A percentile compares a stretch with the other conserved stretches of the same genome.
Evolutionary conservation across 2,329 filamentous ascomycete genomes (phyloP).

Genomic region (Beauveria rudraprayagi): DNA sequence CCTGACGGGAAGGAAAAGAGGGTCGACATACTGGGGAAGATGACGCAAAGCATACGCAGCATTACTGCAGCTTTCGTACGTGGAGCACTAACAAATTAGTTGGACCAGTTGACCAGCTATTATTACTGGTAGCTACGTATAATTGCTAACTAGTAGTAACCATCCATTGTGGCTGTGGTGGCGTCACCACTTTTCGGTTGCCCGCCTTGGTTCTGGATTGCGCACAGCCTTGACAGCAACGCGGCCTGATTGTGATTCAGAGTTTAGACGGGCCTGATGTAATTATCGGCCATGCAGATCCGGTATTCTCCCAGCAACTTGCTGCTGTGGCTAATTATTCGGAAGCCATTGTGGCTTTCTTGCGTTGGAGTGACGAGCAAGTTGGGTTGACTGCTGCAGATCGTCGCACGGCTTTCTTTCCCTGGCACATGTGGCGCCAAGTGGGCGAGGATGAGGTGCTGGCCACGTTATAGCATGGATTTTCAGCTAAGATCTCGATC

Average conservation of each 20-base stretch:
- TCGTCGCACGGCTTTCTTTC: background rate
- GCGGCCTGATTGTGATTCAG: background rate
- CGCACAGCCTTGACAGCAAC: background rate
- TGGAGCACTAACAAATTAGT: too few relatives aligned
- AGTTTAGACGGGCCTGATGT: background rate
- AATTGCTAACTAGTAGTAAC: too few relatives aligned
- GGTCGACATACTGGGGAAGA: background rate
- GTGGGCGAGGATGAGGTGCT: background rate
- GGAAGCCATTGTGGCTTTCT: background rate
- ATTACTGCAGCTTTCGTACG: background rate
- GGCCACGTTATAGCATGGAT: slow-evolving; percentile 4
- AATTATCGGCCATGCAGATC: background rate
- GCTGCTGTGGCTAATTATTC: background rate
- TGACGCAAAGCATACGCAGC: slow-evolving; percentile 11
- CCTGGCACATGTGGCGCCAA: slow-evolving; percentile 3
- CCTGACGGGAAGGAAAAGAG: background rate
- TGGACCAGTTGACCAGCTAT: too few relatives aligned
- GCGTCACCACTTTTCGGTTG: slow-evolving; percentile 16
- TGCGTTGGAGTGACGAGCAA: background rate
- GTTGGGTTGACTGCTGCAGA: background rate
- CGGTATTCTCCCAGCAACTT: background rate
- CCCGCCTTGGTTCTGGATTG: slow-evolving; percentile 2
- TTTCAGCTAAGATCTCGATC: slow-evolving; percentile 8
- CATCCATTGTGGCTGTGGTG: slow-evolving; percentile 18
- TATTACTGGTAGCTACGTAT: too few relatives aligned